phyloP scores from a whole-genome alignment of 345 rosid genomes.

The Dipteronia sinensis region DNA sequence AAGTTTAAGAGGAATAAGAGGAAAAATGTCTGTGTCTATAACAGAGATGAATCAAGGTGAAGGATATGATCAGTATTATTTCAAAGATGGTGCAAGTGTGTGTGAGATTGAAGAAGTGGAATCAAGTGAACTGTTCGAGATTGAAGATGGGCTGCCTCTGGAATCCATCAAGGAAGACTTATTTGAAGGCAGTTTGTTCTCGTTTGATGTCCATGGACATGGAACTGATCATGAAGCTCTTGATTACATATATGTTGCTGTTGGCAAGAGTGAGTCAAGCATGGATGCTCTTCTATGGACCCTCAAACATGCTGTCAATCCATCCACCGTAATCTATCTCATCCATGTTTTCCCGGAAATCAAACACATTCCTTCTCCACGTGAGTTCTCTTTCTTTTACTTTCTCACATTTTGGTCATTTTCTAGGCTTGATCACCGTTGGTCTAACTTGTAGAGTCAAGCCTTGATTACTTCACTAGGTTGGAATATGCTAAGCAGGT shows the following conservation, averaged over 20 bases:
- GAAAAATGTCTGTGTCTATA: slow-evolving; percentile 1
- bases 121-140: slow-evolving; percentile 34
- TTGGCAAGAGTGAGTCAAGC: slow-evolving; percentile 80
- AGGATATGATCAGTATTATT: background rate
- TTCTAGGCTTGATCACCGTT: too few relatives aligned
- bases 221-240: background rate
- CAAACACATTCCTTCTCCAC: slow-evolving; percentile 65
- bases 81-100: background rate
- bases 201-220: slow-evolving; percentile 27
- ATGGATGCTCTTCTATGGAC: slow-evolving; percentile 83
- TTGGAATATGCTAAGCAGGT: background rate
- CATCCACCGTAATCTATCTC: slow-evolving; percentile 45
- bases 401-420: too few relatives aligned
- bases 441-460: background rate
- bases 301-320: slow-evolving; percentile 39
- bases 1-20: background rate
- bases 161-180: slow-evolving; percentile 35
- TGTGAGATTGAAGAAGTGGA: slow-evolving; percentile 33
- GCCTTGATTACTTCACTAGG: background rate
- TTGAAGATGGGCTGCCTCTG: slow-evolving; percentile 16
- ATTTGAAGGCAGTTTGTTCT: slow-evolving; percentile 44
- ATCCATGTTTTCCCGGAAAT: slow-evolving; percentile 67
- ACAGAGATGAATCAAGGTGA: background rate
- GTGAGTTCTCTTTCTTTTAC: slow-evolving; percentile 33
- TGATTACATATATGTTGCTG: slow-evolving; percentile 68